Evolutionary conservation across 192 early-diverging fungal genomes (phyloP), one percentile per base, ranked within the genome.

Genomic region (Mortierella claussenii): DNA sequence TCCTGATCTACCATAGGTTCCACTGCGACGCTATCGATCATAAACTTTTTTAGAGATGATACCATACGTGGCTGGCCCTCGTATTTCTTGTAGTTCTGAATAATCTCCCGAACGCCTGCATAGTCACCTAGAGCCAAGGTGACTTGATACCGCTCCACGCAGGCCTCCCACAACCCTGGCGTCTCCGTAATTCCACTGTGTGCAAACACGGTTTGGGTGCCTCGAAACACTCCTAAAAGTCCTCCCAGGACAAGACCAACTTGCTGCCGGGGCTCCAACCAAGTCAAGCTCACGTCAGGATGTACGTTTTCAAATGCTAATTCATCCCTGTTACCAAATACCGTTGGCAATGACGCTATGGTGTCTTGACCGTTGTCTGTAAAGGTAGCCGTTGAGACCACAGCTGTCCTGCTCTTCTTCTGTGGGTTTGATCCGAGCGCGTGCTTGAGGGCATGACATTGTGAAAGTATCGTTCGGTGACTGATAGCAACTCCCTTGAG

Each of bases 201-300:
- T 11, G 87, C 57, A 65, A 87, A 89, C 0, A 94, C 57, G 7
- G 87, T 85, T 32, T 86, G 84, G 69, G 86, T 86, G 3, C 93
- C 94, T 32, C 80, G 81, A 80, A 81, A 93, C 42, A 91, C 85
- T 3, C 88, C 88, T 36, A 85, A 79, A 12, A 94, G 65, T 13
- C 81, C 81, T 31, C 89, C 85, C 20, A 88, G 69, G 2, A 92
- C 76, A 21, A 95, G 69, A 3, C 94, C 94, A 34, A 92, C 79
- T 65, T 95, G 92, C 61, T 94, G 92, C 13, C 94, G 82, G 9
- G 93, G 90, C 48, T 95, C 94, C n/a, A 95, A 61, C 76, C 88
- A 87, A 13, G 68, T 83, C 28, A 92, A 57, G 2, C 92, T 58
- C 0, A 85, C 83, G 55, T 92, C 87, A 36, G 36, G 26, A 28